Base-by-base conservation (phyloP, 2,329 filamentous ascomycete genomes). In the Botrytis aclada region DNA sequence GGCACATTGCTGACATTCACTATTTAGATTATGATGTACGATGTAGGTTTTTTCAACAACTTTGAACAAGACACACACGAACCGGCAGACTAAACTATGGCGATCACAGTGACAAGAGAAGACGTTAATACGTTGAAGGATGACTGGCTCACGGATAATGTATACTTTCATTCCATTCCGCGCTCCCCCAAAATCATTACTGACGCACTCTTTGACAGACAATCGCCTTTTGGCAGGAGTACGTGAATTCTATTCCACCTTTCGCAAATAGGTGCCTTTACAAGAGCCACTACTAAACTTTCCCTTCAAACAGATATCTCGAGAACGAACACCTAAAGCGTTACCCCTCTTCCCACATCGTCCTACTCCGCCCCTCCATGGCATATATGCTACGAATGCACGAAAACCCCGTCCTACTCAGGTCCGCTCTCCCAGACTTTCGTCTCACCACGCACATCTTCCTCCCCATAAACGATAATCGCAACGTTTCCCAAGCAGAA, bases 191-290 rank as follows among this genome's bases (percentile, higher is more conserved):
- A 64, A 25, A 22, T 25, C 39, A 45, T 41, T 71, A 63, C 74
- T 77, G 72, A 75, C 56, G 25, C 18, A 22, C 45, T 41, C 37
- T 39, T n/a, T 77, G 5, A 69, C 25, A 95, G 93, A 95, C 94
- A 78, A 98, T 99, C 77, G 92, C 94, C 69, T 98, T 99, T 81
- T 99, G 96, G 95, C 93, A 98, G 87, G 95, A 98, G 87, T 97
- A 90, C 78, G 60, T 47, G n/a, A 45, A 16, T 20, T 37, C 37
- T 32, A n/a, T 39, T 62, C 56, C 54, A 69, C 70, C 70, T 29
- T 25, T 67, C 66, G 37, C 34, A 29, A 39, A 64, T 10, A 54
- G 43, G 12, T 67, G 61, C 61, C 63, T 58, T 75, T 84, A 73
- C 76, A 73, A 74, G 65, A 37, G 39, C 29, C 25, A 60, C 18